Base-by-base conservation (phyloP, 2,329 filamentous ascomycete species). In the Fusarium pininemorale region DNA sequence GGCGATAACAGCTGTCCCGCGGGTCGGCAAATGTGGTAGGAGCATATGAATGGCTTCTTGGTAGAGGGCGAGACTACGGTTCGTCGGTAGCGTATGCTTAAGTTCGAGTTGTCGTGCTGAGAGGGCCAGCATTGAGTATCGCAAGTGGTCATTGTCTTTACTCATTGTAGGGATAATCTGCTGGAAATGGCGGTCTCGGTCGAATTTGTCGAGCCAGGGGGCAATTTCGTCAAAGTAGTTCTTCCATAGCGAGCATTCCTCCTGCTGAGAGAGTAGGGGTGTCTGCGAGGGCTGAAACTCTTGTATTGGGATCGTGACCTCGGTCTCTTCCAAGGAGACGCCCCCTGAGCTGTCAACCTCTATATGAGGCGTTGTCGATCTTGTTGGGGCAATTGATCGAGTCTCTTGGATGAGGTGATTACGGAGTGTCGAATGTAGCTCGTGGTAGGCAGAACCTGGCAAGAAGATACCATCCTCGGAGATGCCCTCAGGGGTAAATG, bases 151-250 rank as follows among this genome's bases (percentile, higher is more conserved):
- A 6, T 85, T 81, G 10, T 81, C 77, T 35, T 83, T 82, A 3
- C 85, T 84, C 75, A 88, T 83, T 24, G 83, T 82, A 0, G 87
- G 85, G 9, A 88, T 80, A 10, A 84, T 83, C 12, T 85, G 83
- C 26, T 84, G 84, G 69, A 88, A 89, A 35, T 86, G 83, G 3
- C 83, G 80, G 54, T 85, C 80, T 37, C 82, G 81, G 71, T 89
- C 87, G 58, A 89, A 88, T 80, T 87, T 89, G 65, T 89, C 87
- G 3, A 88, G 83, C 86, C 83, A 84, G 0, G 82, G 83, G 4
- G 83, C 82, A 45, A 85, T 80, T 38, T 85, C 83, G 30, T 83
- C 80, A 56, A 85, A 80, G 79, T 83, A 85, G 57, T 84, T 84
- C 58, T 80, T 82, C 83, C 83, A 85, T 4, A 85, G 70, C 2